Evolutionary conservation across 768 basidiomycete genomes (phyloP).

Genomic region (Pleurotus ostreatus): DNA sequence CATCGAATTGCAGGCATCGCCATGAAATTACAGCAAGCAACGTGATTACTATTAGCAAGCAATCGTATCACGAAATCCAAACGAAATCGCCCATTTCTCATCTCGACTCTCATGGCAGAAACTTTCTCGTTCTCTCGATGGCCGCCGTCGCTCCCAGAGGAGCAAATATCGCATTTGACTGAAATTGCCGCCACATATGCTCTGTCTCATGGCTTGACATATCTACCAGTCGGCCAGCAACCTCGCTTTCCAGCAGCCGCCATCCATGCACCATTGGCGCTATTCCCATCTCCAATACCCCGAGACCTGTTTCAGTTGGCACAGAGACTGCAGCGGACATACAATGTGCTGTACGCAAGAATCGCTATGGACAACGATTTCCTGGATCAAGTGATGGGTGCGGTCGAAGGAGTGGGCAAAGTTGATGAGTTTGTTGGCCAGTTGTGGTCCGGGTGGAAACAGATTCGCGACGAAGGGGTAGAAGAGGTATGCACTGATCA

Average conservation of each 20-base stretch:
- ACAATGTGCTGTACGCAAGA: conserved; percentile 83
- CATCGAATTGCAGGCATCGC: too few relatives aligned
- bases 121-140: conserved; percentile 53
- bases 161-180: conserved; percentile 56
- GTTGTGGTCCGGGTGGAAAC: conserved; percentile 86
- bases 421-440: conserved; percentile 86
- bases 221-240: conserved; percentile 53
- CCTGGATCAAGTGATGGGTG: conserved; percentile 82
- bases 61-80: too few relatives aligned
- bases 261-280: conserved; percentile 86
- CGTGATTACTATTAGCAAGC: too few relatives aligned
- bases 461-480: conserved; percentile 59
- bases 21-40: too few relatives aligned
- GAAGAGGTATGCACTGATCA: conserved; percentile 30
- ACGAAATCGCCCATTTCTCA: too few relatives aligned
- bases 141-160: conserved; percentile 67
- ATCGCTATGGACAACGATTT: conserved; percentile 78
- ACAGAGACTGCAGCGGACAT: conserved; percentile 62
- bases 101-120: too few relatives aligned
- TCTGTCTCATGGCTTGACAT: conserved; percentile 79
- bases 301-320: conserved; percentile 64
- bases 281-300: conserved; percentile 88
- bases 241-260: conserved; percentile 48
- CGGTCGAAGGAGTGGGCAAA: conserved; percentile 66
- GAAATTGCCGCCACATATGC: conserved; percentile 77